Conservation (phyloP, 805 yeast species). For the Candida nemodendra region DNA sequence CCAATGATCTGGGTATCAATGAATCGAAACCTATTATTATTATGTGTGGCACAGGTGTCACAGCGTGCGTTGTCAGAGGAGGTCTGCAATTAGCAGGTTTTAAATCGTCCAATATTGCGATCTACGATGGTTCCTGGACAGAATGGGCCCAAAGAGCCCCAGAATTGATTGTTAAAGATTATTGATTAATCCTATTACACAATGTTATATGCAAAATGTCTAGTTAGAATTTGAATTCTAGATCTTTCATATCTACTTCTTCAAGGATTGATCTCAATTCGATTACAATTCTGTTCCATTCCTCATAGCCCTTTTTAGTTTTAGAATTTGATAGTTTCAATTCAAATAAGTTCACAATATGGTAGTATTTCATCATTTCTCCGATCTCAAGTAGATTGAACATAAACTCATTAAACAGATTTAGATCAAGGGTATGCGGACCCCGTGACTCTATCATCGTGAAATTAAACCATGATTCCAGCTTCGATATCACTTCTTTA, state of each 20-base stretch:
- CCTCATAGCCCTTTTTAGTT: constrained; percentile 9
- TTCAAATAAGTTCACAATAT: constrained; percentile 18
- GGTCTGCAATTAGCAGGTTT: constrained; percentile 63
- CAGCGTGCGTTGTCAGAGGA: constrained; percentile 82
- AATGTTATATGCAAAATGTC: not conserved
- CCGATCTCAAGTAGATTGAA: constrained; percentile 21
- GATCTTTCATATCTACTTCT: constrained; percentile 10
- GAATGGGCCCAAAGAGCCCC: constrained; percentile 85
- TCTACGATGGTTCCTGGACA: constrained; percentile 88
- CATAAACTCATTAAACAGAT: constrained; percentile 29
- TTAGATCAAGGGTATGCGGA: constrained; percentile 27
- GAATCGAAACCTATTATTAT: constrained; percentile 67
- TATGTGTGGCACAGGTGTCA: constrained; percentile 96
- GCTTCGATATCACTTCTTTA: constrained; percentile 9
- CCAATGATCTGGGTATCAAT: constrained; percentile 41
- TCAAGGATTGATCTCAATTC: constrained; percentile 16
- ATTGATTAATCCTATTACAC: not conserved
- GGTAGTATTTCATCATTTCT: constrained; percentile 19
- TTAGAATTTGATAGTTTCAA: constrained; percentile 9
- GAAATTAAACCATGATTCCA: constrained; percentile 26
- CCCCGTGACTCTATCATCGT: constrained; percentile 19
- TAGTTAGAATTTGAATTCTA: constrained; percentile 15
- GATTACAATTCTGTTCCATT: constrained; percentile 21
- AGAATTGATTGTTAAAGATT: constrained; percentile 48
- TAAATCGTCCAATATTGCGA: constrained; percentile 43